A percentile compares a stretch with the other conserved stretches of the same genome.
These are phyloP conservation scores for Helotiales sp. DNA, from an alignment of 2,329 filamentous ascomycete genomes.

Conservation along the genomic window DNA sequence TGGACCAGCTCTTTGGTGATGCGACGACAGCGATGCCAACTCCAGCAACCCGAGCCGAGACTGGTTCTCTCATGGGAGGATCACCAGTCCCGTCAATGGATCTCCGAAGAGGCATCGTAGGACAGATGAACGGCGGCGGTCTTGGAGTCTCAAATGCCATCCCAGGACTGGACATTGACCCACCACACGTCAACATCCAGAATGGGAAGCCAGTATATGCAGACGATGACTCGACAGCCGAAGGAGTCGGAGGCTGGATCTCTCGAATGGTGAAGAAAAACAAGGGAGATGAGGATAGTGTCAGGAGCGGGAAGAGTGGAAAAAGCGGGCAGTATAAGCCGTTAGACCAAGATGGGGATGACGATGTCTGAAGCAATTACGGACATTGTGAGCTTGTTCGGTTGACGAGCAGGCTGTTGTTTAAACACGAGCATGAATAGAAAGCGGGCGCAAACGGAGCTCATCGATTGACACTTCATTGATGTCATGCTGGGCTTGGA, in stretches of 20 bases:
- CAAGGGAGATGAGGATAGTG: slow-evolving; percentile 39
- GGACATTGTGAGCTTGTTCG: not conserved
- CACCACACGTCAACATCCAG: slow-evolving; percentile 60
- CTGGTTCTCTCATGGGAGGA: slow-evolving; percentile 76
- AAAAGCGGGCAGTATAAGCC: slow-evolving; percentile 34
- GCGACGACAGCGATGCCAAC: slow-evolving; percentile 82
- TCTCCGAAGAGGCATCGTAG: slow-evolving; percentile 52
- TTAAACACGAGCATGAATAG: not conserved
- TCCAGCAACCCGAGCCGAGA: slow-evolving; percentile 74
- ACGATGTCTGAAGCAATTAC: not conserved
- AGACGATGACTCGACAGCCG: slow-evolving; percentile 33
- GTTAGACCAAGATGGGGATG: slow-evolving; percentile 46
- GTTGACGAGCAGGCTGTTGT: not conserved
- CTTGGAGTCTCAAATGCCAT: slow-evolving; percentile 67
- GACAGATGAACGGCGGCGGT: slow-evolving; percentile 34
- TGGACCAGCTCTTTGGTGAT: slow-evolving; percentile 93
- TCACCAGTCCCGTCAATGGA: slow-evolving; percentile 82
- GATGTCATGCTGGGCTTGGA: not conserved
- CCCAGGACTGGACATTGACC: slow-evolving; percentile 79
- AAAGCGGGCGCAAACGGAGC: not conserved
- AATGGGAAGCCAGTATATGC: slow-evolving; percentile 49
- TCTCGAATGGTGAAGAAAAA: slow-evolving; percentile 61
- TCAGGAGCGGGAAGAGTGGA: slow-evolving; percentile 27
- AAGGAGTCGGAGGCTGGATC: slow-evolving; percentile 70
- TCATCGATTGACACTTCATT: not conserved